phyloP scores from a whole-genome alignment of 306 rosid species.

The peach (Prunus persica) region Prunus_persica_NCBIv2 NC_034009.1:33733501-33734000 shows the following conservation, averaged over 20 bases:
- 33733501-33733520: constrained; percentile 89
- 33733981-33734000: neutral
- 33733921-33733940: constrained; percentile 82
- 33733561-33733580: neutral
- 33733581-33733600: neutral
- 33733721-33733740: constrained; percentile 77
- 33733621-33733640: neutral
- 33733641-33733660: neutral
- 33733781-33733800: neutral
- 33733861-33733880: constrained; percentile 81
- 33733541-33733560: neutral
- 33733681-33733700: constrained; percentile 97
- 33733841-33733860: constrained; percentile 98
- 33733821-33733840: constrained; percentile 45
- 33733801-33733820: constrained; percentile 11
- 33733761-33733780: constrained; percentile 5
- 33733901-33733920: constrained; percentile 72
- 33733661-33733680: constrained; percentile 57
- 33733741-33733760: constrained; percentile 17
- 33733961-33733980: constrained; percentile 12
- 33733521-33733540: constrained; percentile 80
- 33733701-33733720: constrained; percentile 94
- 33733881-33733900: constrained; percentile 86
- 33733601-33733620: neutral
- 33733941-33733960: constrained; percentile 61